Percentiles rank a stretch among this genome's conserved stretches.
Evolutionary conservation across 192 early-diverging fungal genomes (phyloP).

Genomic region (Umbelopsis sp.): DNA sequence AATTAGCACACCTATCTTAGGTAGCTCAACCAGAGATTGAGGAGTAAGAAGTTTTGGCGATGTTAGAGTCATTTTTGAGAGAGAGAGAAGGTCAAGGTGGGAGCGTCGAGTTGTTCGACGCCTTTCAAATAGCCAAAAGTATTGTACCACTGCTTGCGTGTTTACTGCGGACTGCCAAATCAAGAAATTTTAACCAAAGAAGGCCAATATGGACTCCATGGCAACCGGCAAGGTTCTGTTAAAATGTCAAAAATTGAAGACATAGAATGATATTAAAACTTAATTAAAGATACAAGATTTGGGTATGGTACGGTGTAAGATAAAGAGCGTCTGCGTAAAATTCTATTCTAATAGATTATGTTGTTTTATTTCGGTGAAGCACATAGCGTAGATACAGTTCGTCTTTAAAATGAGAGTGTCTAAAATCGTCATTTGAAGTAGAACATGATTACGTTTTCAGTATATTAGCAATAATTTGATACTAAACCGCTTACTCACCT

Average conservation of each 20-base stretch:
- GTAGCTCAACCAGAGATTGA: constrained; percentile 60
- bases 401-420: constrained; percentile 59
- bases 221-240: too few relatives aligned
- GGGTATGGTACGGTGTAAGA: too few relatives aligned
- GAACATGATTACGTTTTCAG: not conserved
- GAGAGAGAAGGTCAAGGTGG: not conserved
- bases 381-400: constrained; percentile 59
- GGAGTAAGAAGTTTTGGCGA: constrained; percentile 48
- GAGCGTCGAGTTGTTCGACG: too few relatives aligned
- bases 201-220: too few relatives aligned
- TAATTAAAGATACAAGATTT: too few relatives aligned
- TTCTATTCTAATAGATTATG: constrained; percentile 2
- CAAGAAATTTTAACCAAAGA: too few relatives aligned
- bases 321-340: not conserved
- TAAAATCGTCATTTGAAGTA: constrained; percentile 6
- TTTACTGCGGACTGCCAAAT: too few relatives aligned
- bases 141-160: too few relatives aligned
- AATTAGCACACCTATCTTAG: constrained; percentile 47
- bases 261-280: too few relatives aligned
- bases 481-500: constrained; percentile 31
- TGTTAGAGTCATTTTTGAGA: not conserved
- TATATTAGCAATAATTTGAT: not conserved
- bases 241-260: too few relatives aligned
- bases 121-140: too few relatives aligned
- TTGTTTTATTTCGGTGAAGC: constrained; percentile 17